Percentiles rank a stretch among this genome's conserved stretches.
Evolutionary conservation across 441 rosid species (phyloP).

Genomic region (Euphorbia corollata): DNA sequence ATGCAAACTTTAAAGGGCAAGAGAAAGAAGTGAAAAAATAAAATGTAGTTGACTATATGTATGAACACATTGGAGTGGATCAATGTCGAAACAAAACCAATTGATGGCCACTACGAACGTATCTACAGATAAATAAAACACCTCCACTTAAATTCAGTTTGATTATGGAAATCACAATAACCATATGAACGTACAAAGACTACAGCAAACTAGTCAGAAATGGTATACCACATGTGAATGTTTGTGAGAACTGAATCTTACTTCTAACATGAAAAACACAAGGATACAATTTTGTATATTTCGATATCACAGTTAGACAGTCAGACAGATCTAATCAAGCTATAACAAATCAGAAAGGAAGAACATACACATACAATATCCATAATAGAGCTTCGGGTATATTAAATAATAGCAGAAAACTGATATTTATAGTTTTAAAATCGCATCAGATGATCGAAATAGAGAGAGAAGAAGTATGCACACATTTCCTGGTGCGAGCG

Average conservation of each 20-base stretch:
- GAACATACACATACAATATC: not conserved
- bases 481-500: slow-evolving; percentile 81
- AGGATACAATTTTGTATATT: too few species aligned
- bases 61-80: not conserved
- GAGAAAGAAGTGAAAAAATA: too few species aligned
- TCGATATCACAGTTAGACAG: too few species aligned
- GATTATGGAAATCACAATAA: not conserved
- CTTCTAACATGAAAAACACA: too few species aligned
- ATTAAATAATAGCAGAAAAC: not conserved
- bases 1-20: too few species aligned
- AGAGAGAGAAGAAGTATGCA: not conserved
- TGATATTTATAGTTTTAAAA: not conserved
- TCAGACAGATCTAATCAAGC: too few species aligned
- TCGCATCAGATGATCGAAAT: not conserved
- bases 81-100: not conserved
- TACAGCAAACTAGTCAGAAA: too few species aligned
- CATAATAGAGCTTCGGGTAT: too few species aligned
- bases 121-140: not conserved
- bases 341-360: not conserved
- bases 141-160: not conserved
- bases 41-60: too few species aligned
- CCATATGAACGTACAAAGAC: not conserved
- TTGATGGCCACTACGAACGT: not conserved
- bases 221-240: not conserved
- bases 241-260: not conserved